These are phyloP conservation scores for Vitis riparia DNA, from an alignment of 164 flowering plant species.

Conservation along the genomic window DNA sequence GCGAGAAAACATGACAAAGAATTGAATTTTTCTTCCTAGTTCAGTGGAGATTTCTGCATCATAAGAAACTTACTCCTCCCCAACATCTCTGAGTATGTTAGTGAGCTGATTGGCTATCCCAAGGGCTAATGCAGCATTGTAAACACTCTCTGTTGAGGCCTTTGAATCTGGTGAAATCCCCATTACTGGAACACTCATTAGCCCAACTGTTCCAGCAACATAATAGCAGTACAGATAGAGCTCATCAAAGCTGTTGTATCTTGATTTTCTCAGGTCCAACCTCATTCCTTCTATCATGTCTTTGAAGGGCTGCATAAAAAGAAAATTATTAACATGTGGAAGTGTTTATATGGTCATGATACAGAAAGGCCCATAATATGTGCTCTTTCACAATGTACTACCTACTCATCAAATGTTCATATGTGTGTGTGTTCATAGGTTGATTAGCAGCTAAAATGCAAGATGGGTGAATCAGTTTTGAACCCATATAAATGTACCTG, in stretches of 20 bases:
- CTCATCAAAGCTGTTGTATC: conserved; percentile 30
- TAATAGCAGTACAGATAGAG: conserved; percentile 33
- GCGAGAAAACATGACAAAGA: not conserved
- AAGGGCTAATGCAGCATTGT: conserved; percentile 31
- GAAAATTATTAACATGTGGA: not conserved
- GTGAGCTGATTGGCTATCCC: conserved; percentile 39
- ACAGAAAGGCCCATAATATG: no score
- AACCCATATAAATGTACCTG: conserved; percentile 7
- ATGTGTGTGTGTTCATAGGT: no score
- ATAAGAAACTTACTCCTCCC: conserved; percentile 37
- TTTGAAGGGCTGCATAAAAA: conserved; percentile 19
- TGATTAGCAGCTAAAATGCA: not conserved
- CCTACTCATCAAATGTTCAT: no score
- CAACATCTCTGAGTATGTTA: conserved; percentile 36
- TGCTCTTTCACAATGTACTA: no score
- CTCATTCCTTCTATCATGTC: conserved; percentile 35
- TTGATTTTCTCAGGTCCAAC: conserved; percentile 25
- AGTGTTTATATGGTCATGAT: no score
- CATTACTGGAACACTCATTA: conserved; percentile 36
- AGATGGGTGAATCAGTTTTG: not conserved
- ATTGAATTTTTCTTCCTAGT: not conserved
- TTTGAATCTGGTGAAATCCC: conserved; percentile 32
- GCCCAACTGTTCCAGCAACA: conserved; percentile 37
- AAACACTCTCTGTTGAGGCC: conserved; percentile 28
- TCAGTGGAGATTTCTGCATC: not conserved